phyloP scores from a whole-genome alignment of 2,329 filamentous ascomycete species.

The Alternaria brassicae region DNA sequence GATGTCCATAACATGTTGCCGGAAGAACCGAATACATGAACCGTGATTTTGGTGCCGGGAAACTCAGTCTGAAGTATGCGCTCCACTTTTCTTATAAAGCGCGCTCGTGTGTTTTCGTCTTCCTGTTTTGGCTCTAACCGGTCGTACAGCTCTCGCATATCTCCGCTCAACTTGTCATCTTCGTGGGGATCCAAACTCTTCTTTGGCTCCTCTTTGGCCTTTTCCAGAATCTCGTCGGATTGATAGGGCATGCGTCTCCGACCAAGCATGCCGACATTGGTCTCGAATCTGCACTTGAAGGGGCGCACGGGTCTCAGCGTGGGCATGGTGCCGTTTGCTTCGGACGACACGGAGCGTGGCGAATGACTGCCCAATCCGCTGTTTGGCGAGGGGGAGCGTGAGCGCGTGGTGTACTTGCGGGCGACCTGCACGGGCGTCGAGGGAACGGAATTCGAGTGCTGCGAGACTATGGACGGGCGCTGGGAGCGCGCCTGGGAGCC shows the following conservation, averaged over 20 bases:
- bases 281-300: conserved; percentile 84
- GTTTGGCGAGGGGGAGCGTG: conserved; percentile 79
- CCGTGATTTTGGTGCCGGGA: conserved; percentile 87
- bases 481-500: conserved; percentile 34
- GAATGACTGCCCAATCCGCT: conserved; percentile 77
- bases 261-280: conserved; percentile 74
- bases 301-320: conserved; percentile 68
- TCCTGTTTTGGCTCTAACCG: conserved; percentile 81
- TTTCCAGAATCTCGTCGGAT: conserved; percentile 81
- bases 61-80: conserved; percentile 87
- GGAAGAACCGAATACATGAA: conserved; percentile 96
- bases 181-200: conserved; percentile 49
- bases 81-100: conserved; percentile 86
- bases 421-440: conserved; percentile 92
- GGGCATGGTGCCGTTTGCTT: conserved; percentile 77
- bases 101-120: conserved; percentile 76
- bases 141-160: conserved; percentile 86
- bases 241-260: conserved; percentile 91
- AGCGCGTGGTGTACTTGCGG: conserved; percentile 79
- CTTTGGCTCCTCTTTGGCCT: conserved; percentile 72
- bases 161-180: conserved; percentile 68
- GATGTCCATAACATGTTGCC: conserved; percentile 94
- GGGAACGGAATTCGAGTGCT: conserved; percentile 87
- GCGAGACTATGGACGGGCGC: conserved; percentile 62
- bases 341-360: conserved; percentile 87